Percentiles rank a stretch among this genome's conserved stretches.
phyloP scores from a whole-genome alignment of 2,329 filamentous ascomycete genomes.

The Teratosphaeria gauchensis region DNA sequence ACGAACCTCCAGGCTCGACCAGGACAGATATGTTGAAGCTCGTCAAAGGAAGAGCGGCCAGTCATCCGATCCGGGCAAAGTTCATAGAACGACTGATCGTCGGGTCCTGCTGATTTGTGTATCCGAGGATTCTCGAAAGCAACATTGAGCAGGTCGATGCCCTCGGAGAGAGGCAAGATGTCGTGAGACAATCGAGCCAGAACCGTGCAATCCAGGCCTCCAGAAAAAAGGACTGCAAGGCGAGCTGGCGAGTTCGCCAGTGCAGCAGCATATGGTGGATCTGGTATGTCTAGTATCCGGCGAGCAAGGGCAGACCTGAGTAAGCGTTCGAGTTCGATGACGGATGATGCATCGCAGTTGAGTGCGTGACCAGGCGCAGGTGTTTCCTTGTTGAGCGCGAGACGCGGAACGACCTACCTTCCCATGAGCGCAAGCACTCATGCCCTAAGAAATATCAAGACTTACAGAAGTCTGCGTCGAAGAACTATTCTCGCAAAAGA shows the following conservation, averaged over 20 bases:
- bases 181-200: constrained; percentile 74
- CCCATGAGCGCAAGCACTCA: constrained; percentile 18
- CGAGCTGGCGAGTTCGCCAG: constrained; percentile 31
- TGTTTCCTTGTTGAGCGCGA: constrained; percentile 17
- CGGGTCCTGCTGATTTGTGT: constrained; percentile 26
- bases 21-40: constrained; percentile 62
- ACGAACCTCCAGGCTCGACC: constrained; percentile 73
- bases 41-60: constrained; percentile 67
- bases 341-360: constrained; percentile 12
- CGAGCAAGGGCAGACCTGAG: constrained; percentile 18
- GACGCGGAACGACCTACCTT: constrained; percentile 26
- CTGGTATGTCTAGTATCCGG: constrained; percentile 53
- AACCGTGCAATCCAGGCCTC: constrained; percentile 85
- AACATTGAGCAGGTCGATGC: constrained; percentile 85
- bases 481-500: not conserved
- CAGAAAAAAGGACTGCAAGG: constrained; percentile 81
- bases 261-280: constrained; percentile 12
- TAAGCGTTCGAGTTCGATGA: constrained; percentile 12
- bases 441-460: constrained; percentile 2
- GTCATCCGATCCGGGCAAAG: constrained; percentile 84
- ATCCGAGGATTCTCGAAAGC: constrained; percentile 88
- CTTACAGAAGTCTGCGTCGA: constrained; percentile 11
- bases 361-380: constrained; percentile 6
- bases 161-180: constrained; percentile 56
- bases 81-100: constrained; percentile 51